These are phyloP conservation scores for Melampsora americana DNA, from an alignment of 1,284 basidiomycete genomes.

Conservation along the genomic window DNA sequence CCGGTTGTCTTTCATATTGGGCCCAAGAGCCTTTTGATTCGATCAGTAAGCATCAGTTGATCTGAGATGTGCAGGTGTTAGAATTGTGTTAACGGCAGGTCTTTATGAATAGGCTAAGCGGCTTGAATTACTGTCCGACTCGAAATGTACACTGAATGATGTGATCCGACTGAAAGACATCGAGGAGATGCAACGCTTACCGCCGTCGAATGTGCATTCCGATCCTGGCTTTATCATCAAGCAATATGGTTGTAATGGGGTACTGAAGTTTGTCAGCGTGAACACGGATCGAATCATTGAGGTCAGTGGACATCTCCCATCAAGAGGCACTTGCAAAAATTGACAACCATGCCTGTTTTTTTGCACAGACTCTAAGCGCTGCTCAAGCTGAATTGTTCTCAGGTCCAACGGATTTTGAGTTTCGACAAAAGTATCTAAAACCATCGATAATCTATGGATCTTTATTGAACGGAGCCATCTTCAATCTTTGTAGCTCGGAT, in stretches of 20 bases:
- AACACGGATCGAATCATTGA: constrained; percentile 44
- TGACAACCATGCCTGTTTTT: too few relatives aligned
- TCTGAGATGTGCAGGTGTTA: background rate
- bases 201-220: constrained; percentile 34
- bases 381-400: constrained; percentile 34
- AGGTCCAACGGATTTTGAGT: constrained; percentile 28
- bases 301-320: constrained; percentile 7
- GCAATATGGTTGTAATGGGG: constrained; percentile 31
- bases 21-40: constrained; percentile 53
- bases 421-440: constrained; percentile 26
- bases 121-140: constrained; percentile 44
- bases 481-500: constrained; percentile 38
- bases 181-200: constrained; percentile 65
- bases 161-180: constrained; percentile 63
- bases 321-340: background rate
- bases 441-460: constrained; percentile 33
- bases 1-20: constrained; percentile 46
- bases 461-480: constrained; percentile 41
- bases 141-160: constrained; percentile 51
- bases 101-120: constrained; percentile 39
- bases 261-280: constrained; percentile 40
- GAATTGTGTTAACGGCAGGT: background rate
- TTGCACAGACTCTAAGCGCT: constrained; percentile 17
- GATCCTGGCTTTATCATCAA: constrained; percentile 41
- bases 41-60: constrained; percentile 45